Base-by-base conservation (phyloP, 176 grass and related monocot species). In the Juncus inflexus region DNA sequence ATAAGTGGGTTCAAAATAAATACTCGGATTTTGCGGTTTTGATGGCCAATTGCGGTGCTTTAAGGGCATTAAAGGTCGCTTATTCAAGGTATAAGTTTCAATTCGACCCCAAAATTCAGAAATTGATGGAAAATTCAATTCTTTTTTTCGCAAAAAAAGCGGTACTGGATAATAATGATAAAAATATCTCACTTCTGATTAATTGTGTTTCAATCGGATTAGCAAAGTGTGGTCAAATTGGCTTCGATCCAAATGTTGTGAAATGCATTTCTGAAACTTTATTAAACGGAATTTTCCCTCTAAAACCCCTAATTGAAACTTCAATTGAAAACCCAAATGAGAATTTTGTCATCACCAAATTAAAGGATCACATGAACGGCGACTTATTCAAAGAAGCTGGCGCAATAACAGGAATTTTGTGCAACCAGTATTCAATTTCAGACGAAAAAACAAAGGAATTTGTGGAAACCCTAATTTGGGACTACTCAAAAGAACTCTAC, bases 371-470 rank as follows among this genome's bases (percentile, higher is more conserved):
- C 64, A 70, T 82, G 15, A 61, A 47, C 79, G 80, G 87, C 11
- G 10, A 78, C 35, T 67, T 97, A 67, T 97, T 91, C 72, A 91
- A 73, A 28, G 87, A 91, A 63, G 92, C 92, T n/a, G 87, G 92
- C 2, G 69, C 82, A 4, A 84, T 84, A 50, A 89, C 92, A 4
- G 82, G 74, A 60, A 42, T 89, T 73, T 56, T 86, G n/a, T 91
- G 84, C 72, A 84, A 86, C 69, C 92, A 97, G 63, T 97, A 91
- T 78, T 81, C 82, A 40, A 54, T 69, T 69, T 80, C 82, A 38
- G 77, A 75, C 51, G 77, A 89, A 35, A 60, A 66, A 61, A 80
- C 66, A 15, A 89, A 75, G 76, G 42, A 7, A 9, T 52, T 58
- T 57, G 77, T 86, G 0, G 82, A 89, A 86, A 89, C 28, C 54